phyloP scores from a whole-genome alignment of 73 alveolate species.

The Blepharisma stoltei region DNA sequence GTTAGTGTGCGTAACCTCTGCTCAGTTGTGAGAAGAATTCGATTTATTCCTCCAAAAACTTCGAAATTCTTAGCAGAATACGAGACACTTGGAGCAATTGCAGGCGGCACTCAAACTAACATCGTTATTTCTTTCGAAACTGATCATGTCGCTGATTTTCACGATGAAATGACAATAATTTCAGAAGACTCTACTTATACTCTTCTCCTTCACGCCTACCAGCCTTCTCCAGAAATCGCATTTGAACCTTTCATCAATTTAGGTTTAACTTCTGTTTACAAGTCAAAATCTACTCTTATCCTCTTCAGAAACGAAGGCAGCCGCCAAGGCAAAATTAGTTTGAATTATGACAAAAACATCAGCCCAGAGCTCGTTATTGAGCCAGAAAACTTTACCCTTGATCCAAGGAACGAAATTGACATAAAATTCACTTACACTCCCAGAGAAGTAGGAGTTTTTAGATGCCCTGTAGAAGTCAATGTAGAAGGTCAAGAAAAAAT shows the following conservation, averaged over 20 bases:
- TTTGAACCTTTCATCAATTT: constrained; percentile 96
- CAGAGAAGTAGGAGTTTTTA: constrained; percentile 90
- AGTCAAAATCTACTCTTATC: constrained; percentile 75
- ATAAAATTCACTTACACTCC: constrained; percentile 84
- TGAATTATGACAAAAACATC: constrained; percentile 73
- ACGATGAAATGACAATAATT: constrained; percentile 82
- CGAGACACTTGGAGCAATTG: constrained; percentile 81
- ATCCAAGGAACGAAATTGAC: constrained; percentile 74
- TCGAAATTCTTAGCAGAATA: constrained; percentile 76
- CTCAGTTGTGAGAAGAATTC: constrained; percentile 82
- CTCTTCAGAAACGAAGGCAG: constrained; percentile 95
- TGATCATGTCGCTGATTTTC: constrained; percentile 89
- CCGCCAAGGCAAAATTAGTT: constrained; percentile 80
- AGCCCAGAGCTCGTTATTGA: constrained; percentile 78
- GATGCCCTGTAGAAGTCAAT: constrained; percentile 86
- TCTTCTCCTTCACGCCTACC: constrained; percentile 87
- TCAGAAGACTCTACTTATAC: constrained; percentile 86
- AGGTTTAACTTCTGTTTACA: constrained; percentile 90
- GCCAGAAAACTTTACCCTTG: constrained; percentile 78
- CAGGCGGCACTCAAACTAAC: constrained; percentile 94
- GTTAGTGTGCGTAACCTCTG: constrained; percentile 91
- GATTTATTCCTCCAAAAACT: constrained; percentile 90
- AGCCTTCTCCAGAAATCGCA: constrained; percentile 93
- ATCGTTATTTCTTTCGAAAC: constrained; percentile 95
- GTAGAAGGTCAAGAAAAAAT: constrained; percentile 89